A percentile compares a stretch with the other conserved stretches of the same genome.
phyloP scores from a whole-genome alignment of 768 basidiomycete genomes.

The Lentinus brumalis region DNA sequence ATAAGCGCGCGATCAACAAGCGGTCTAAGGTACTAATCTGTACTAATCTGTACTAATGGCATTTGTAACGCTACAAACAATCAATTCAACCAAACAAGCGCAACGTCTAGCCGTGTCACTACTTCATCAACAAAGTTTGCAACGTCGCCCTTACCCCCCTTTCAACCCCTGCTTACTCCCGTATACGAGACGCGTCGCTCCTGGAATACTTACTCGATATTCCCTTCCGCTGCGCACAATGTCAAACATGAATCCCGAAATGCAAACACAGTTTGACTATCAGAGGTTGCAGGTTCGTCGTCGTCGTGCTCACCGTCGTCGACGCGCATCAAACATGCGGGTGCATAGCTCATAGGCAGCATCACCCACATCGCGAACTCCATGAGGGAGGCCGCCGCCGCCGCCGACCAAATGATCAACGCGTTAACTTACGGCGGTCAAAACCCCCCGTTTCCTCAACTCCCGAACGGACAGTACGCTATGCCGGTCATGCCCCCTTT shows the following conservation, averaged over 20 bases:
- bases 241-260: conserved; percentile 16
- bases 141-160: conserved; percentile 39
- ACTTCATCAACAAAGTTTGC: conserved; percentile 36
- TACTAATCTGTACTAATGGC: conserved; percentile 3
- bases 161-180: conserved; percentile 30
- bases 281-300: conserved; percentile 33
- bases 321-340: conserved; percentile 3
- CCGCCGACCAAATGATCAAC: conserved; percentile 56
- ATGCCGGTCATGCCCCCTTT: conserved; percentile 13
- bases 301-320: conserved; percentile 1
- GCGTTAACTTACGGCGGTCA: conserved; percentile 34
- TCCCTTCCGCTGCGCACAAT: not conserved
- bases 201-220: conserved; percentile 22
- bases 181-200: conserved; percentile 27
- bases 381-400: conserved; percentile 62
- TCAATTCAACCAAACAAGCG: conserved; percentile 32
- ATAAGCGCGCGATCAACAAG: conserved; percentile 11
- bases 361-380: conserved; percentile 59
- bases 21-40: not conserved
- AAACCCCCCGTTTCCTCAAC: conserved; percentile 13
- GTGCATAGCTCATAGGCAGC: conserved; percentile 52
- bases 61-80: conserved; percentile 20
- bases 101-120: conserved; percentile 22
- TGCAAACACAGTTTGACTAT: conserved; percentile 31
- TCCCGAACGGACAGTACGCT: conserved; percentile 10